Percentiles rank a stretch among this genome's conserved stretches.
phyloP scores from a whole-genome alignment of 805 yeast genomes.

The Sungouiozyma intestinalis region DNA sequence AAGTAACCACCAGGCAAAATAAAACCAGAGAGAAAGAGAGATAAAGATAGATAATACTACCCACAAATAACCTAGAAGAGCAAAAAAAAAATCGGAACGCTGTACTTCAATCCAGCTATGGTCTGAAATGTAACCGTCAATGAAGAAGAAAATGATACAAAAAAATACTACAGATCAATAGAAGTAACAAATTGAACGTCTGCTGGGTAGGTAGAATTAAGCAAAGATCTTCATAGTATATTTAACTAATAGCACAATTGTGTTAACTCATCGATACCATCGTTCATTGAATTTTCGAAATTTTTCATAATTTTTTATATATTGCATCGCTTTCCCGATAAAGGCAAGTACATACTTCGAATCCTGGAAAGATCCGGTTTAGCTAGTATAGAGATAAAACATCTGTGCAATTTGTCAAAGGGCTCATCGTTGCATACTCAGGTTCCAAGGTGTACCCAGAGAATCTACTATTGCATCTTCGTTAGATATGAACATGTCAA shows the following conservation, averaged over 20 bases:
- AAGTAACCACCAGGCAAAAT: neutral
- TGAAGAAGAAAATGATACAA: too few species aligned
- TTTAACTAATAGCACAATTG: neutral
- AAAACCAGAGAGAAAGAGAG: neutral
- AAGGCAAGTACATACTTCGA: neutral
- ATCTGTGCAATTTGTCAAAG: too few species aligned
- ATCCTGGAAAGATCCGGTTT: neutral
- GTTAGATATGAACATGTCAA: neutral
- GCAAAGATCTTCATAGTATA: too few species aligned
- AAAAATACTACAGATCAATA: too few species aligned
- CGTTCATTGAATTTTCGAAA: neutral
- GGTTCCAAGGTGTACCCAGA: neutral
- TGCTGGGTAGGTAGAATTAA: too few species aligned
- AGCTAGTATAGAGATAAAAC: neutral
- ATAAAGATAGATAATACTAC: neutral
- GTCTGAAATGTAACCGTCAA: neutral
- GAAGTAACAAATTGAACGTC: too few species aligned
- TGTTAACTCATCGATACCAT: neutral
- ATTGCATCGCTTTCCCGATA: neutral
- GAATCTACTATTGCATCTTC: neutral
- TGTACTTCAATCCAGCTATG: neutral
- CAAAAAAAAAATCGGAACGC: constrained; percentile 2
- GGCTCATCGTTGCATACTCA: too few species aligned
- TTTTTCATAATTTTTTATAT: neutral
- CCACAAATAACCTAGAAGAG: neutral